Evolutionary conservation across 192 early-diverging fungal genomes (phyloP).

Genomic region (Dissophora ornata): DNA sequence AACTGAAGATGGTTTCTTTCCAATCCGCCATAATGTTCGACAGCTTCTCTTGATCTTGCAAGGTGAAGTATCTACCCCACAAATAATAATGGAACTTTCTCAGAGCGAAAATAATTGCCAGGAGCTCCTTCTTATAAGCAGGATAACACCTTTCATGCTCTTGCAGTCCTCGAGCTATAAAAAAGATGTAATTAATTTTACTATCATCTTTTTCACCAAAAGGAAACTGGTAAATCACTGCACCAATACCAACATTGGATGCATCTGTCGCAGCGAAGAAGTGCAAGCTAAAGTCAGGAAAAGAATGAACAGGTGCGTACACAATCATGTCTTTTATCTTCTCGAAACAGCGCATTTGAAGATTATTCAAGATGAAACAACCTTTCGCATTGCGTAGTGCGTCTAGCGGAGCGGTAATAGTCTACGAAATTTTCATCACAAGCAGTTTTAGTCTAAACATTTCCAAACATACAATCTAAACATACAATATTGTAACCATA

Average conservation of each 20-base stretch:
- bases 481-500: too few relatives aligned
- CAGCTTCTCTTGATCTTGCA: conserved; percentile 25
- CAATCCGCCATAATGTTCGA: conserved; percentile 33
- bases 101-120: conserved; percentile 32
- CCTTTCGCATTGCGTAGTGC: conserved; percentile 9
- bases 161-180: conserved; percentile 29
- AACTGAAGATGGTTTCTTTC: conserved; percentile 42
- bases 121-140: conserved; percentile 45
- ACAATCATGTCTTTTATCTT: background rate
- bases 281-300: conserved; percentile 20
- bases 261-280: conserved; percentile 52
- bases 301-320: conserved; percentile 17
- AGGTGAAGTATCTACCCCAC: conserved; percentile 24
- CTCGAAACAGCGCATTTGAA: conserved; percentile 1
- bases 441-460: too few relatives aligned
- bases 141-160: conserved; percentile 22
- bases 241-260: conserved; percentile 50
- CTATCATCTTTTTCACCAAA: background rate
- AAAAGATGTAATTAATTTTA: conserved; percentile 29
- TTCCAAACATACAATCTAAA: too few relatives aligned
- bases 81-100: conserved; percentile 48
- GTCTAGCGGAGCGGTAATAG: too few relatives aligned
- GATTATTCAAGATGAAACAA: background rate
- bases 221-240: conserved; percentile 34
- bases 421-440: too few relatives aligned